Conservation (phyloP, 1,139 yeast species). For the Kluyveromyces sp. region DNA sequence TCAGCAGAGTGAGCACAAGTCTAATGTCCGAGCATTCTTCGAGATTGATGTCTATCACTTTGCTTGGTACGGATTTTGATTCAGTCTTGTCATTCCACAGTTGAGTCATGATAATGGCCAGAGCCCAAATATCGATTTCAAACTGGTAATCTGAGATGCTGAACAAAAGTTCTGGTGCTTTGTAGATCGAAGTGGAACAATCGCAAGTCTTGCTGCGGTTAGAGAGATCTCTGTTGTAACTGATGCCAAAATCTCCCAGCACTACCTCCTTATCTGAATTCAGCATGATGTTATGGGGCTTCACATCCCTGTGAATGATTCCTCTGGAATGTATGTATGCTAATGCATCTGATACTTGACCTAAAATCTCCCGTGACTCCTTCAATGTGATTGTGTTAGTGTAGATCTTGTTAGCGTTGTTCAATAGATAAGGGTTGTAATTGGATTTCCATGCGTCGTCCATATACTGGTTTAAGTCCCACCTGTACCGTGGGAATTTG, state of each 20-base stretch:
- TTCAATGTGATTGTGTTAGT: conserved; percentile 19
- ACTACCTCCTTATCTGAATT: conserved; percentile 25
- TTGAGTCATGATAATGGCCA: conserved; percentile 62
- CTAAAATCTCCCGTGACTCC: conserved; percentile 32
- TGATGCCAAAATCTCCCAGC: conserved; percentile 75
- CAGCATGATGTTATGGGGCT: conserved; percentile 71
- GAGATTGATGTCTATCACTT: conserved; percentile 32
- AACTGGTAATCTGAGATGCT: conserved; percentile 56
- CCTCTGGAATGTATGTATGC: conserved; percentile 46
- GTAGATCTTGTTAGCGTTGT: conserved; percentile 6
- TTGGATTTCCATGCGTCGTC: conserved; percentile 15
- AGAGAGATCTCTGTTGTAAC: conserved; percentile 49
- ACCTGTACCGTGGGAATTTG: conserved; percentile 18
- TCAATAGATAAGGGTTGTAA: conserved; percentile 28
- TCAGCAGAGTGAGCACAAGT: conserved; percentile 55
- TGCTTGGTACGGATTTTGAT: conserved; percentile 17
- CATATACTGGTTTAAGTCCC: conserved; percentile 23
- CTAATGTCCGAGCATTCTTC: conserved; percentile 53
- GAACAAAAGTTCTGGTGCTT: conserved; percentile 78
- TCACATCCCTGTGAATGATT: conserved; percentile 84
- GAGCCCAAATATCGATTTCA: conserved; percentile 75
- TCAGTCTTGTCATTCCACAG: conserved; percentile 45
- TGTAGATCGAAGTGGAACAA: conserved; percentile 69
- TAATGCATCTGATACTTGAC: conserved; percentile 44
- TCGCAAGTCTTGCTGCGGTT: conserved; percentile 50